Base-by-base conservation (phyloP, 805 yeast genomes). In the Ogataea pignaliae region DNA sequence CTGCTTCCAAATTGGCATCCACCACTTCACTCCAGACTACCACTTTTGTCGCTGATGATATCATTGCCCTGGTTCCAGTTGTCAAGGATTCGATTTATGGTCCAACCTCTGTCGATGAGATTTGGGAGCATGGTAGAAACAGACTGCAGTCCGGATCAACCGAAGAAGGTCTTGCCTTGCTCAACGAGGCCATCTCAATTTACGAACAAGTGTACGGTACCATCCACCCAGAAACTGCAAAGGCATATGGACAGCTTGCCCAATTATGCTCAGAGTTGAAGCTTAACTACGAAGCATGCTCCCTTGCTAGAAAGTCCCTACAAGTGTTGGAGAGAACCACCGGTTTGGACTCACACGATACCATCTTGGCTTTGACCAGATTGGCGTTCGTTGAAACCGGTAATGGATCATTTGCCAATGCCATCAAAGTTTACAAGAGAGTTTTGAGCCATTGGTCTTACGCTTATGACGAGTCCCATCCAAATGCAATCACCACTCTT, bases 181-280 rank as follows among this genome's bases (percentile, higher is more conserved):
- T 90, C 52, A 65, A 73, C 29, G 96, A 91, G 62, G 73, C 93
- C 28, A 68, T 87, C 31, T 67, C 83, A 9, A 72, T 88, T 43
- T 79, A 79, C 50, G 96, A 89, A 61, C 96, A 88, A 59, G 79
- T 88, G 29, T 86, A 86, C 55, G 97, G 98, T 29, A 61, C 73
- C 26, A 75, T 91, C 29, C 93, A 90, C 57, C 76, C 84, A 9
- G 88, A 83, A 53, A 85, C 90, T 28, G 88, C 91, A 12, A 76
- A 76, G 41, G 81, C 81, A 31, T 84, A 83, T 57, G 68, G 81
- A 35, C 69, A 78, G 10, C 69, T 88, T 38, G 84, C 95, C 12
- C 80, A 81, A 48, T 63, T 81, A 15, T 86, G 79, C 66, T 73
- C 78, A 45, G 88, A 83, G 46, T 60, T 79, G 37, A 79, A 80